Evolutionary conservation across 2,329 filamentous ascomycete genomes (phyloP), one percentile per base, ranked within the genome.

Genomic region (Aureobasidium pullulans): DNA sequence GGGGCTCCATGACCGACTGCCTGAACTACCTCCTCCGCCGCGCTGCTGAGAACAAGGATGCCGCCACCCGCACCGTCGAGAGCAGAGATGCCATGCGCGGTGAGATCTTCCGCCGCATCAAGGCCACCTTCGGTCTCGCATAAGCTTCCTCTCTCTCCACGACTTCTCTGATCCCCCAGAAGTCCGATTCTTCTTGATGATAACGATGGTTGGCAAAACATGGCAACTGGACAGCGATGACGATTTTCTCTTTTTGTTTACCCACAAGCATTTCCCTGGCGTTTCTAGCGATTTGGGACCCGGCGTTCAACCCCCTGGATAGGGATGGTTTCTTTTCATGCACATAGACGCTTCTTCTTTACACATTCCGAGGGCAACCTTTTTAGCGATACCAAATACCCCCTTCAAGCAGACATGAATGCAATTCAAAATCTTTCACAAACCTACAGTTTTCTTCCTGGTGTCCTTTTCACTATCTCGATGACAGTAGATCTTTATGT

Each of bases 1-100:
- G 81, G 81, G 82, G 82, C 1, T 76, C 72, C 3, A 76, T 82
- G 69, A 74, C 73, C 3, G 89, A 96, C 76, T 96, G 92, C 73
- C 84, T 96, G 65, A 88, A 90, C 72, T 96, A 87, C 71, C 72
- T 87, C 46, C 68, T 83, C 37, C 69, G 82, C 42, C 67, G 81
- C 49, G 82, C 82, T n/a, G 77, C 78, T 56, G 82, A 84, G 74
- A 84, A 84, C 69, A 81, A 81, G 65, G 84, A 86, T 72, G 82
- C 83, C 5, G 80, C 82, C 46, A 72, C 75, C 16, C 71, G 84
- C 59, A 85, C 82, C 1, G 71, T 69, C 49, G 79, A 79, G 60
- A 81, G 79, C 19, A 71, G 77, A 60, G 67, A 64, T 53, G 81
- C 80, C 9, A 81, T 84, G 77, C 72, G 72, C 11, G 66, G 62